Evolutionary conservation across 106 monocot genomes (phyloP), one percentile per base, ranked within the genome.

Genomic region (Platanthera guangdongensis): DNA sequence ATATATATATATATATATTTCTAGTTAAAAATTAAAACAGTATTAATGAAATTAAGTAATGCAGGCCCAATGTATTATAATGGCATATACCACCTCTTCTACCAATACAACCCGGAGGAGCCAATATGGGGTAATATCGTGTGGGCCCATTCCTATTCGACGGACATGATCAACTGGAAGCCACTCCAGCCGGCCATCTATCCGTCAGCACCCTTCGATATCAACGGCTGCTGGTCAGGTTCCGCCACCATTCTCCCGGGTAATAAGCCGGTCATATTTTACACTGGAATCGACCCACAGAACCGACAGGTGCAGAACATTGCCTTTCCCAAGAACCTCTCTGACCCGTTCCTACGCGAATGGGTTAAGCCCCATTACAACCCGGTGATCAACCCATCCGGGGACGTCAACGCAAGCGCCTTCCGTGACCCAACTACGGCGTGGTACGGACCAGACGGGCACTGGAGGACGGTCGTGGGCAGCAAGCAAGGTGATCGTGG

Each of bases 351-450:
- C 69, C 88, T 95, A 72, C 73, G 68, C 0, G 85, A 95, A 48
- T 95, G 95, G 95, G 68, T 75, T 53, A 95, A 95, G 18, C 95
- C 92, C 2, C 83, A 83, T 39, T 92, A 87, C 87, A 95, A 95
- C 76, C 95, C 95, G 6, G 64, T 95, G 22, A 90, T 95, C 50
- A 0, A 1, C 7, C 86, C 92, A 0, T 52, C 3, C 0, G 57
- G 9, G 25, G 84, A 79, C 16, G 64, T 88, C 60, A 85, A 90
- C 51, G 79, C 85, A 9, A 82, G 53, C 74, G 73, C 78, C 0
- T 95, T 95, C 75, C 85, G 92, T 0, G 95, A 95, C 78, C 95
- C 95, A 2, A 90, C 90, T 5, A 95, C 95, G 14, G 95, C 86
- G 6, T 95, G 95, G 95, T 2, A 32, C 2, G 88, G 82, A 7